phyloP scores from a whole-genome alignment of 805 yeast species.

The Teunomyces panamensis region DNA sequence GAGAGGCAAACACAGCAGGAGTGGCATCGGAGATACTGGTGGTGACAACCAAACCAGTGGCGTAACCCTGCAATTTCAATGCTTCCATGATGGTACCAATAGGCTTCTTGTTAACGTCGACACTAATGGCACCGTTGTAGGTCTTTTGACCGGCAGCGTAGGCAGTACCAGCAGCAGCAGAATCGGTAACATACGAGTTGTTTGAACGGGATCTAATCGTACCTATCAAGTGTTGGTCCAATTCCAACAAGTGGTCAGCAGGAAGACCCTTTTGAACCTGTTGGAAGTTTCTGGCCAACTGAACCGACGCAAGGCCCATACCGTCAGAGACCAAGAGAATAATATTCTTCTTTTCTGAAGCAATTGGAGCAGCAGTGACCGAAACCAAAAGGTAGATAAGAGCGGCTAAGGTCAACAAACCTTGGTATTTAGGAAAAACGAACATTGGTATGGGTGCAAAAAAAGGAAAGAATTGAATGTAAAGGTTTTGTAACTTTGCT shows the following conservation, averaged over 20 bases:
- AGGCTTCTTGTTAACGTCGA: constrained; percentile 61
- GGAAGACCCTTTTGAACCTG: constrained; percentile 58
- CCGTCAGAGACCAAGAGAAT: constrained; percentile 92
- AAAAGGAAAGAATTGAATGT: not conserved
- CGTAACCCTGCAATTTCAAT: constrained; percentile 73
- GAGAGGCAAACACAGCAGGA: constrained; percentile 86
- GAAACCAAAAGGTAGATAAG: constrained; percentile 1
- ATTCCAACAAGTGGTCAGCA: constrained; percentile 51
- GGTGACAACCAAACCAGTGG: constrained; percentile 89
- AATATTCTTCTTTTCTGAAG: constrained; percentile 57
- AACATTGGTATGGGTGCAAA: constrained; percentile 4
- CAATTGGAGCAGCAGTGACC: not conserved
- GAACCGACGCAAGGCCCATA: constrained; percentile 88
- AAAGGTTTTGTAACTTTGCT: no score
- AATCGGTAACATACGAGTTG: constrained; percentile 78
- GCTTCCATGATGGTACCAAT: constrained; percentile 90
- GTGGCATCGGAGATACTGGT: constrained; percentile 94
- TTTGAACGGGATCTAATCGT: constrained; percentile 81
- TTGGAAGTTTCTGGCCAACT: constrained; percentile 72
- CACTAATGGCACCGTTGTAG: constrained; percentile 92
- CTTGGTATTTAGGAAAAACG: constrained; percentile 1
- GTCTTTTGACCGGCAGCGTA: constrained; percentile 81
- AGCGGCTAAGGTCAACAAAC: not conserved
- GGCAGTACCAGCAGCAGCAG: constrained; percentile 98
- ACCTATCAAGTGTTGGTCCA: constrained; percentile 77